Base-by-base conservation (phyloP, 2,329 filamentous ascomycete genomes). In the Trichophaea hybrida region DNA sequence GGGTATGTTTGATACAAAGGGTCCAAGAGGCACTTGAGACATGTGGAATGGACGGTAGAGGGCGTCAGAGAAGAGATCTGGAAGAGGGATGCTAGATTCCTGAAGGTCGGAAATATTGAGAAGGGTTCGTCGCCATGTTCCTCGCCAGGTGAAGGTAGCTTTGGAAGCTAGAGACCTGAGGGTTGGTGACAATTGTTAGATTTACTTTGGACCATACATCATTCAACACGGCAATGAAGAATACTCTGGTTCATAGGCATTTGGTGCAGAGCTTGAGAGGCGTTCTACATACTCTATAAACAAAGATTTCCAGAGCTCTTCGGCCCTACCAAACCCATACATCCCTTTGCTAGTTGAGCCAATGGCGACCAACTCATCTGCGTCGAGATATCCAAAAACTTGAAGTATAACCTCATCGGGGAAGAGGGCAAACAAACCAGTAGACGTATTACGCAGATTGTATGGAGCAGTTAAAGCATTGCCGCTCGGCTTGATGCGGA, bases 11-110 rank as follows among this genome's bases (percentile, higher is more conserved):
- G 76, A 76, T 6, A 81, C 78, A 70, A 84, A 95, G 1, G 80
- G 79, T 5, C 75, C 71, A 44, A 94, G 74, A 1, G 79, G 73
- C 33, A 89, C 82, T 69, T 94, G 81, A 50, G 88, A 85, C 74
- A 91, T 97, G 66, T 87, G 84, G 71, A 94, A 97, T 0, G 91
- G 91, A 7, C 90, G 81, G 72, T 96, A 88, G 31, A 97, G 77
- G 6, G 86, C 83, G 72, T 98, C 91, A 12, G 91, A 96, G 72
- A 87, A 97, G 55, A 97, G 81, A 68, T 83, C 81, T 55, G 78
- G 78, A 73, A 90, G 95, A 66, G 85, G 78, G 38, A 94, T 75
- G 10, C 73, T 75, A 40, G 81, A 77, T 52, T 79, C 75, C 59
- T 77, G 74, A 12, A 72, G 71, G 12, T 76, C 71, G 0, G 77